Evolutionary conservation across 2,329 filamentous ascomycete genomes (phyloP).

Genomic region (Penicillium sumatraense): DNA sequence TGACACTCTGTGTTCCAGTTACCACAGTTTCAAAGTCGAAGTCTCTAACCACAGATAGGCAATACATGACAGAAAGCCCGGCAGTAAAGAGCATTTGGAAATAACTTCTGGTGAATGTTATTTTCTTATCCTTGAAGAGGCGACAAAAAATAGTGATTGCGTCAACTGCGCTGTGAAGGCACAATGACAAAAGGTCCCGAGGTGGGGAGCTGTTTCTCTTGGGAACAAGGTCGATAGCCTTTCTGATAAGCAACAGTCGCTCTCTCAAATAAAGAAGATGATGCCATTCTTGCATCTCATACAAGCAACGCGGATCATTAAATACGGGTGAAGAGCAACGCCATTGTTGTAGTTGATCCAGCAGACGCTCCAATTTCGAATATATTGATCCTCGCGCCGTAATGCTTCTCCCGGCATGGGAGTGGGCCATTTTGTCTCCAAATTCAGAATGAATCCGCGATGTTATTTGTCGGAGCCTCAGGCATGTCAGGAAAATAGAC

Average conservation of each 20-base stretch:
- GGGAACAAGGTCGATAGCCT: slow-evolving; percentile 47
- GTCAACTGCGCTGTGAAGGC: slow-evolving; percentile 41
- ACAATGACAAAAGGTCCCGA: slow-evolving; percentile 36
- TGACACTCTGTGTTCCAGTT: slow-evolving; percentile 18
- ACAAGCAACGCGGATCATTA: slow-evolving; percentile 42
- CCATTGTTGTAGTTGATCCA: slow-evolving; percentile 44
- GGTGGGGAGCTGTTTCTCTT: slow-evolving; percentile 40
- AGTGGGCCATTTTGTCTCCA: background rate
- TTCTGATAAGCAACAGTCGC: slow-evolving; percentile 45
- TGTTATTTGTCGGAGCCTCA: slow-evolving; percentile 47
- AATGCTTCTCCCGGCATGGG: background rate
- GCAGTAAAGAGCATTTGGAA: slow-evolving; percentile 55
- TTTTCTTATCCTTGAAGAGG: slow-evolving; percentile 40
- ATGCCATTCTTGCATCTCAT: slow-evolving; percentile 52
- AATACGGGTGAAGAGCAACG: slow-evolving; percentile 39
- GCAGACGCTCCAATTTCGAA: slow-evolving; percentile 30
- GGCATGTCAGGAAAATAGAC: slow-evolving; percentile 45
- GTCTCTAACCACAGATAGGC: slow-evolving; percentile 20
- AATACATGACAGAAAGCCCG: slow-evolving; percentile 44
- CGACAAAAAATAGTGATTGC: slow-evolving; percentile 46
- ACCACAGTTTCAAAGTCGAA: slow-evolving; percentile 7
- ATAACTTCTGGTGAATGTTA: slow-evolving; percentile 54
- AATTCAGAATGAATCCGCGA: slow-evolving; percentile 33
- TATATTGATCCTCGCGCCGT: slow-evolving; percentile 21
- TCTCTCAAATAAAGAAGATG: slow-evolving; percentile 50